Percentiles rank a stretch among this genome's conserved stretches.
phyloP scores from a whole-genome alignment of 1,139 yeast genomes.

The Geotrichum aggregatum region DNA sequence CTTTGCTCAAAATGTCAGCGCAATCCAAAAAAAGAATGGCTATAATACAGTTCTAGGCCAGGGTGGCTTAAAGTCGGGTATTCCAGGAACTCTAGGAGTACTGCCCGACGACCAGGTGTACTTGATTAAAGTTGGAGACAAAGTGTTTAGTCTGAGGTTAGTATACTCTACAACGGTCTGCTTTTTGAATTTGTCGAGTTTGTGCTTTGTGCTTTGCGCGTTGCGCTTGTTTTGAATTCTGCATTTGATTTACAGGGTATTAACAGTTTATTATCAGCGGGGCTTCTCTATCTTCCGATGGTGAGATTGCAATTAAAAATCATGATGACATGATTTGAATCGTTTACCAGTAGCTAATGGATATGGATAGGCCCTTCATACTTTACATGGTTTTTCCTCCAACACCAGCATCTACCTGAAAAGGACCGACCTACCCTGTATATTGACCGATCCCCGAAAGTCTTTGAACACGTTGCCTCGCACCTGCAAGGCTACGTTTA shows the following conservation, averaged over 20 bases:
- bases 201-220: background rate
- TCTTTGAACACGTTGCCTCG: conserved; percentile 60
- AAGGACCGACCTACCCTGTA: conserved; percentile 46
- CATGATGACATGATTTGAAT: too few relatives aligned
- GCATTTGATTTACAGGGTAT: too few relatives aligned
- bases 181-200: too few relatives aligned
- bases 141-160: conserved; percentile 32
- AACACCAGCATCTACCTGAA: conserved; percentile 29
- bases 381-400: conserved; percentile 46
- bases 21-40: too few relatives aligned
- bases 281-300: conserved; percentile 79
- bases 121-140: conserved; percentile 68
- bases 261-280: conserved; percentile 49
- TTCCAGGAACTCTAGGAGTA: too few relatives aligned
- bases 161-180: too few relatives aligned
- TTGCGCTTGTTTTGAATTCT: too few relatives aligned
- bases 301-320: conserved; percentile 24
- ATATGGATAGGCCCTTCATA: conserved; percentile 34
- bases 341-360: background rate
- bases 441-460: conserved; percentile 71
- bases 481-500: conserved; percentile 71
- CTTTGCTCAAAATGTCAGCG: too few relatives aligned
- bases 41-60: too few relatives aligned
- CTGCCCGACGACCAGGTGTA: too few relatives aligned
- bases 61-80: too few relatives aligned